Base-by-base conservation (phyloP, 176 grass and related monocot species). In the Hsuehochloa calcarea region DNA sequence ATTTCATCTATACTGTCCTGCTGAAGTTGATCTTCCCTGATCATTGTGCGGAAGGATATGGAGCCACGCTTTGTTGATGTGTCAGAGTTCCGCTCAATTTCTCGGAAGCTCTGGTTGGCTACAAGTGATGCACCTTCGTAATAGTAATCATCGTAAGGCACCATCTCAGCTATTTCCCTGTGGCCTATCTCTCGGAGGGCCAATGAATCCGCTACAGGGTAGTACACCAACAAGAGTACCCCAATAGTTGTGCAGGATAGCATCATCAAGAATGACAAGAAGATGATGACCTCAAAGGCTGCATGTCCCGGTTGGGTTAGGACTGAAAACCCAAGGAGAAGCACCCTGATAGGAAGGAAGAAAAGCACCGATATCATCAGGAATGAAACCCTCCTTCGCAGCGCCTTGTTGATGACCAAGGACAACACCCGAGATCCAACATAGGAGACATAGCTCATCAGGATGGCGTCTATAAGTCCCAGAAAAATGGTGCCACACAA, bases 81-180 rank as follows among this genome's bases (percentile, higher is more conserved):
- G 58, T 92, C 91, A 22, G 87, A 90, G 81, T 94, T 94, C 41
- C 93, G 88, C 50, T 90, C 88, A 26, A 91, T 71, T 72, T 91
- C 97, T 61, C 76, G 86, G 47, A 88, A 85, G 64, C 88, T 92
- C 70, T 93, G 93, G 76, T 96, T 96, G 45, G 83, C 84, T 77
- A 96, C 75, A 29, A 96, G 91, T 64, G 93, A 95, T 0, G 80
- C 65, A 31, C 83, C 84, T 34, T 97, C 96, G 55, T 91, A 90
- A 59, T 95, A 97, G 79, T 97, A 98, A 70, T 98, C 96, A 74
- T 98, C 96, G 83, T 93, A 98, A 61, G 96, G 96, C 67, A 90
- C 67, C 83, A 95, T 82, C 65, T 87, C 89, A 79, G 81, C 23
- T 78, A 92, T 87, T 85, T 90, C 92, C 56, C 87, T 75, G 22